Conservation (phyloP, 257 asterid species). For the Solanum boliviense region DNA sequence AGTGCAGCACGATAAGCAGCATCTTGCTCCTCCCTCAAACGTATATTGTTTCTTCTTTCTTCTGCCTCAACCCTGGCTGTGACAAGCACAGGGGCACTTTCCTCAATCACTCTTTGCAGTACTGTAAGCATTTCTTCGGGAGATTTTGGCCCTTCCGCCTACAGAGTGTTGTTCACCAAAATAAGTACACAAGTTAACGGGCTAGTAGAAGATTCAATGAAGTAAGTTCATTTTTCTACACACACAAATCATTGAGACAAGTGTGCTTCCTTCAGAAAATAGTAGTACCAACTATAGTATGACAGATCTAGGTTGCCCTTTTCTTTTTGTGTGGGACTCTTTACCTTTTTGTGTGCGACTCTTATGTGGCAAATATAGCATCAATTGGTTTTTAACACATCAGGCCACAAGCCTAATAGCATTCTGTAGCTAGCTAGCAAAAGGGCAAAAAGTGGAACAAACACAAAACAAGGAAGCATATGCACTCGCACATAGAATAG, state of each 20-base stretch:
- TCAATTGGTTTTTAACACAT: neutral
- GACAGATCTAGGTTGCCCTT: neutral
- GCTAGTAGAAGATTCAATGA: neutral
- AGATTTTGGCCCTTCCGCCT: conserved; percentile 90
- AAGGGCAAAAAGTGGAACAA: neutral
- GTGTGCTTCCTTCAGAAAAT: neutral
- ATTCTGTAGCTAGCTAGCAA: neutral
- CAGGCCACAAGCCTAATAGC: neutral
- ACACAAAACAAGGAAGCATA: neutral
- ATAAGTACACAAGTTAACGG: neutral
- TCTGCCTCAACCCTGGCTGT: conserved; percentile 89
- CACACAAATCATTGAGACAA: neutral
- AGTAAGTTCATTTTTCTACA: neutral
- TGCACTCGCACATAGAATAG: neutral
- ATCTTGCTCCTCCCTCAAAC: conserved; percentile 95
- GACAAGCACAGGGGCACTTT: conserved; percentile 88
- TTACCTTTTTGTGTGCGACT: neutral
- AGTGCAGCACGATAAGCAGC: conserved; percentile 95
- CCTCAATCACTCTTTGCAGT: conserved; percentile 92
- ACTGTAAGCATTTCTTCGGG: conserved; percentile 64
- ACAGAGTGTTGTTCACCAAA: conserved; percentile 3
- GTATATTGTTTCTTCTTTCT: conserved; percentile 76
- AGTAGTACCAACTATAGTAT: neutral
- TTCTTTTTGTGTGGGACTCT: neutral
- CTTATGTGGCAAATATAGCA: neutral